These are phyloP conservation scores for Oryza officinalis DNA, from an alignment of 176 grass and related monocot species.

Conservation along the genomic window DNA sequence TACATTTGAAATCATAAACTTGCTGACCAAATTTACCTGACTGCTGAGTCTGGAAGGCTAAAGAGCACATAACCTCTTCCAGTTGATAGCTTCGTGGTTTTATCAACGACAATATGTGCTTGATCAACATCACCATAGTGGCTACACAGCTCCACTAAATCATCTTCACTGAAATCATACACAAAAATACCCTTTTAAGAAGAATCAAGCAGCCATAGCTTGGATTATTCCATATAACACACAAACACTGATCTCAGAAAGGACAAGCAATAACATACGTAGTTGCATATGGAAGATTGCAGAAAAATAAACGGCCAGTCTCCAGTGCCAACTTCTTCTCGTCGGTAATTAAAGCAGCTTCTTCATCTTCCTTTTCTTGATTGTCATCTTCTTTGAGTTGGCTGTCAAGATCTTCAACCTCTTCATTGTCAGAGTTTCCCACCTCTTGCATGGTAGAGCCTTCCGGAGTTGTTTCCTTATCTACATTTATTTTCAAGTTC, in stretches of 20 bases:
- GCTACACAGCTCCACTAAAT: slow-evolving; percentile 67
- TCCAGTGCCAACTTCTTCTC: slow-evolving; percentile 83
- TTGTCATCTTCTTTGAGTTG: slow-evolving; percentile 33
- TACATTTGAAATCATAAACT: not conserved
- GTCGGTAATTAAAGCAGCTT: slow-evolving; percentile 54
- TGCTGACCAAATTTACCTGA: slow-evolving; percentile 56
- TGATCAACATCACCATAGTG: slow-evolving; percentile 82
- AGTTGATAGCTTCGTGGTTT: slow-evolving; percentile 78
- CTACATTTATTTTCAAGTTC: slow-evolving; percentile 29
- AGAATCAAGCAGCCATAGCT: slow-evolving; percentile 12
- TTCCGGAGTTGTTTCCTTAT: slow-evolving; percentile 20
- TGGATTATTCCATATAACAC: slow-evolving; percentile 21
- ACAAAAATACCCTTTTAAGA: slow-evolving; percentile 35
- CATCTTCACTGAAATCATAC: slow-evolving; percentile 77
- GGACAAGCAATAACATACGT: slow-evolving; percentile 47
- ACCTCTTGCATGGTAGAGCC: slow-evolving; percentile 16
- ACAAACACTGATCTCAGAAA: slow-evolving; percentile 23
- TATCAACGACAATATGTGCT: slow-evolving; percentile 83
- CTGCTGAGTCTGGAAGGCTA: slow-evolving; percentile 79
- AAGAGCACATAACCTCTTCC: slow-evolving; percentile 92
- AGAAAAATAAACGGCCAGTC: slow-evolving; percentile 80
- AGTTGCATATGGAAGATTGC: slow-evolving; percentile 92
- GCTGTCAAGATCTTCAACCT: slow-evolving; percentile 28
- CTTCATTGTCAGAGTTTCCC: slow-evolving; percentile 42
- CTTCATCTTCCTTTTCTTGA: slow-evolving; percentile 46